These are phyloP conservation scores for Colletotrichum scovillei DNA, from an alignment of 2,329 filamentous ascomycete genomes.

Conservation along the genomic window DNA sequence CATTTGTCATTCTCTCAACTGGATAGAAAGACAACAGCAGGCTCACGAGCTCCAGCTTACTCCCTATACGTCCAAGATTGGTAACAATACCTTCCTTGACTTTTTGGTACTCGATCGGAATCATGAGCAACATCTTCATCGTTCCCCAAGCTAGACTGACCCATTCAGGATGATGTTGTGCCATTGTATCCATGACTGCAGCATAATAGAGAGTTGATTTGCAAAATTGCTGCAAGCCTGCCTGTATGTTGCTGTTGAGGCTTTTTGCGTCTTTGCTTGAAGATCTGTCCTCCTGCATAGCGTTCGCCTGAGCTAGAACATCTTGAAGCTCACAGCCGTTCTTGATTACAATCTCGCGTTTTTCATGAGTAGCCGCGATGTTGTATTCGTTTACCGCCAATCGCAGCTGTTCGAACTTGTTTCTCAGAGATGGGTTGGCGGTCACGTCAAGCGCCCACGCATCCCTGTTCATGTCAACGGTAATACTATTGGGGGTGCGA, in stretches of 20 bases:
- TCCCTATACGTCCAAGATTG: background rate
- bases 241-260: background rate
- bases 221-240: background rate
- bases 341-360: too few species aligned
- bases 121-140: accelerated
- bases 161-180: background rate
- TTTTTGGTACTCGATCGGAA: background rate
- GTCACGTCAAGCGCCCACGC: too few species aligned
- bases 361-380: too few species aligned
- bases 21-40: background rate
- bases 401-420: too few species aligned
- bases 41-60: background rate
- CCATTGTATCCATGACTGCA: background rate
- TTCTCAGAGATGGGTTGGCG: too few species aligned
- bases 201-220: background rate
- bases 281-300: too few species aligned
- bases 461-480: too few species aligned
- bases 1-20: background rate
- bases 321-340: too few species aligned
- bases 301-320: too few species aligned
- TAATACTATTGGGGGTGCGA: too few species aligned
- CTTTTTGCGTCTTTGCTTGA: too few species aligned
- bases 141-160: background rate
- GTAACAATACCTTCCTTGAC: background rate
- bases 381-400: too few species aligned